These are phyloP conservation scores for Trichoderma guizhouense DNA, from an alignment of 2,329 filamentous ascomycete genomes.

Conservation along the genomic window DNA sequence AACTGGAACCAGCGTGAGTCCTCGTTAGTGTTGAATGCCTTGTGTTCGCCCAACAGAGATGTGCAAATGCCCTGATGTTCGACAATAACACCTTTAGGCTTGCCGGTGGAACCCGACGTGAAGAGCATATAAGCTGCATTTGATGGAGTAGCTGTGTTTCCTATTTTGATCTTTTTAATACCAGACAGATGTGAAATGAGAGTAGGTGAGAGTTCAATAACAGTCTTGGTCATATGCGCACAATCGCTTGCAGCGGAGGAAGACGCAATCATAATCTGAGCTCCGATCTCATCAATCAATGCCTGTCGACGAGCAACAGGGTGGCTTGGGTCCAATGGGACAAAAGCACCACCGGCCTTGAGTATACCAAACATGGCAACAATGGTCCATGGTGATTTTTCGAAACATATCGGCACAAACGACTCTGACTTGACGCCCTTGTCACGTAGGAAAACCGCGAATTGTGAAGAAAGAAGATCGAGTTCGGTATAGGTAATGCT, in stretches of 20 bases:
- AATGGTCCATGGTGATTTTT: constrained; percentile 32
- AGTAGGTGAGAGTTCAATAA: background rate
- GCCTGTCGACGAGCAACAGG: background rate
- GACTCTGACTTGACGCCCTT: constrained; percentile 26
- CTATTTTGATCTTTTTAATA: background rate
- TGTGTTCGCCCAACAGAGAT: background rate
- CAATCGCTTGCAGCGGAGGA: background rate
- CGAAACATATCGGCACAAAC: constrained; percentile 31
- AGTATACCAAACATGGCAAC: constrained; percentile 32
- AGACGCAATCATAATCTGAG: constrained; percentile 7
- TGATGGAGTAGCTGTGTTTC: background rate
- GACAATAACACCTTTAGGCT: constrained; percentile 3
- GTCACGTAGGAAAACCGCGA: constrained; percentile 12
- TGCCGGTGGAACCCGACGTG: constrained; percentile 5
- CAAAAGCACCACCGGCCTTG: constrained; percentile 29
- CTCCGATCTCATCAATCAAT: background rate
- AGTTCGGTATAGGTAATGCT: constrained; percentile 22
- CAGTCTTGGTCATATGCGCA: background rate
- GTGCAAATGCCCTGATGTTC: constrained; percentile 2
- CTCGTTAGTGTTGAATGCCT: background rate
- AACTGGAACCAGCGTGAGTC: constrained; percentile 18
- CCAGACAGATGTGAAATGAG: background rate
- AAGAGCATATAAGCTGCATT: constrained; percentile 5
- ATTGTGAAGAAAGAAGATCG: constrained; percentile 13
- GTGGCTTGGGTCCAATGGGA: constrained; percentile 17